Evolutionary conservation across 2,329 filamentous ascomycete species (phyloP).

Genomic region (Ophiostoma novo-ulmi): DNA sequence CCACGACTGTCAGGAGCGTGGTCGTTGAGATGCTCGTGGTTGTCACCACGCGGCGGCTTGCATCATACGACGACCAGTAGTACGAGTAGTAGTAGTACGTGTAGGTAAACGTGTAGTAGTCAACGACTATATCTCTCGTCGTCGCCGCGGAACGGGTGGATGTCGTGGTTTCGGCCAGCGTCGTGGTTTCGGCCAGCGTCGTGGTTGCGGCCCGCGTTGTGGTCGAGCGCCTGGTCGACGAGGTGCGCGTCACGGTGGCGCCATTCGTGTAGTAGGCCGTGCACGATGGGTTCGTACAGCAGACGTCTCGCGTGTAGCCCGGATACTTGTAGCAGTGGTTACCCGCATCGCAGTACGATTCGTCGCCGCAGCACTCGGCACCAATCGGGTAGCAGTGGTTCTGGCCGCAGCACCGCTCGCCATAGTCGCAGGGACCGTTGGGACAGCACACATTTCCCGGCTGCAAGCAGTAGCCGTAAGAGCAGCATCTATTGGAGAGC

Average conservation of each 20-base stretch:
- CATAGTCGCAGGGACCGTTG: neutral
- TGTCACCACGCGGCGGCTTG: neutral
- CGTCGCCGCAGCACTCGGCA: slow-evolving; percentile 28
- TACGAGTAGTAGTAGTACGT: slow-evolving; percentile 31
- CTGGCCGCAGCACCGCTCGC: neutral
- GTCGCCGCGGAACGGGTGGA: neutral
- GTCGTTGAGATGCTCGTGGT: neutral
- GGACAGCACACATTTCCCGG: neutral
- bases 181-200: too few relatives aligned
- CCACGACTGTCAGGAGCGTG: neutral
- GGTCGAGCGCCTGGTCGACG: slow-evolving; percentile 24
- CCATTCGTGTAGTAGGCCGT: slow-evolving; percentile 4
- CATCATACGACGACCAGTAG: slow-evolving; percentile 27
- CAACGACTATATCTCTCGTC: slow-evolving; percentile 18
- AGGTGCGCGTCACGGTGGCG: slow-evolving; percentile 14
- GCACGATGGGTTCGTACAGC: slow-evolving; percentile 29
- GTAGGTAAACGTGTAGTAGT: slow-evolving; percentile 29
- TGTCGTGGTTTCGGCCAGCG: too few relatives aligned
- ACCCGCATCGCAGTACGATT: slow-evolving; percentile 27
- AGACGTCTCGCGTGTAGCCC: slow-evolving; percentile 21
- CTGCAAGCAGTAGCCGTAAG: neutral
- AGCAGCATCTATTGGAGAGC: neutral
- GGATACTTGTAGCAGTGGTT: slow-evolving; percentile 27
- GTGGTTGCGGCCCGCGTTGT: slow-evolving; percentile 18
- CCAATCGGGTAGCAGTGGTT: neutral